Percentiles rank a stretch among this genome's conserved stretches.
These are phyloP conservation scores for Ophioceras dolichostomum DNA, from an alignment of 2,329 filamentous ascomycete genomes.

Conservation along the genomic window DNA sequence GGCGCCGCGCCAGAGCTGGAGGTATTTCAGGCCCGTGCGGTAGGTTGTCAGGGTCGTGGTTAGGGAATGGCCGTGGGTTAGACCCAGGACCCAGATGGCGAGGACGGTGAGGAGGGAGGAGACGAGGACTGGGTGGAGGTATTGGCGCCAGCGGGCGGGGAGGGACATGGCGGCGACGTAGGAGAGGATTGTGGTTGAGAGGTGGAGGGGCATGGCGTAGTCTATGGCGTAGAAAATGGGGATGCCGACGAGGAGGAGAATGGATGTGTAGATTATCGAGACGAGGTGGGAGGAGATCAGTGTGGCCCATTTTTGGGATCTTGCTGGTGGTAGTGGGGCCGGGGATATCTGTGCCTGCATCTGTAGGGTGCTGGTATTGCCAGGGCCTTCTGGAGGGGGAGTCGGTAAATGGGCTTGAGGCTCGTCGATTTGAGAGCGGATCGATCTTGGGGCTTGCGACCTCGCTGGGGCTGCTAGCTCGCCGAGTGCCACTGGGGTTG, in stretches of 20 bases:
- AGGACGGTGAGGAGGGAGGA: slow-evolving; percentile 40
- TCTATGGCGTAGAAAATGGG: slow-evolving; percentile 39
- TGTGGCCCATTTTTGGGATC: slow-evolving; percentile 37
- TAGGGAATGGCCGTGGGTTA: slow-evolving; percentile 27
- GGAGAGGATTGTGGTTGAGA: slow-evolving; percentile 33
- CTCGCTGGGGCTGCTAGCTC: slow-evolving; percentile 4
- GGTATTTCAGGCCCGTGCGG: slow-evolving; percentile 39
- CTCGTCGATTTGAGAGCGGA: slow-evolving; percentile 28
- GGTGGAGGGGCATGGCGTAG: slow-evolving; percentile 38
- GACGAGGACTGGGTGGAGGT: slow-evolving; percentile 46
- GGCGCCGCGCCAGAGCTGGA: slow-evolving; percentile 32
- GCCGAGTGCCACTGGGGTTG: too few species aligned
- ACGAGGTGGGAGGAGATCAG: slow-evolving; percentile 32
- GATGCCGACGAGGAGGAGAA: slow-evolving; percentile 38
- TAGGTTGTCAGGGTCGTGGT: slow-evolving; percentile 30
- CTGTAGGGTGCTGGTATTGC: too few species aligned
- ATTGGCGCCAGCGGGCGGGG: slow-evolving; percentile 33
- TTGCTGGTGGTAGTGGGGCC: too few species aligned
- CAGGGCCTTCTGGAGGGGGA: too few species aligned
- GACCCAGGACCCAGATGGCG: slow-evolving; percentile 38
- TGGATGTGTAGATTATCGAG: slow-evolving; percentile 24
- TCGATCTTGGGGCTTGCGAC: slow-evolving; percentile 19
- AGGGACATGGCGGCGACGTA: slow-evolving; percentile 38
- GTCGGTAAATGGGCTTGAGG: too few species aligned
- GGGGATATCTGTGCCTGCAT: too few species aligned